Base-by-base conservation (phyloP, 805 yeast species). In the Scheffersomyces stipitis region DNA sequence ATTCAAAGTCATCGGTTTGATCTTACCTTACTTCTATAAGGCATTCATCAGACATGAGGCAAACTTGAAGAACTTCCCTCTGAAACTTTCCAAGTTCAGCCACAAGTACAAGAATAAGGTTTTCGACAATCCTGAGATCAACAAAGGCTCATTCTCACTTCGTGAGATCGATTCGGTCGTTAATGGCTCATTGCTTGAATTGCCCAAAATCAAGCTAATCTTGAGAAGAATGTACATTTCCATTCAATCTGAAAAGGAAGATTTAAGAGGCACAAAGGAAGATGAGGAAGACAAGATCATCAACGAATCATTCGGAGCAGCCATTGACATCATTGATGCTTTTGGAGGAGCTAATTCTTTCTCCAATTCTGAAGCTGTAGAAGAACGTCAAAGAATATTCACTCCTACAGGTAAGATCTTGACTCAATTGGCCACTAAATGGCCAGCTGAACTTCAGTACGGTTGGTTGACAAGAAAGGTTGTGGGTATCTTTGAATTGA, bases 31-130 rank as follows among this genome's bases (percentile, higher is more conserved):
- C 58, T 91, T 89, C 57, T 91, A 86, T 64, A 86, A 89, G 54
- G 96, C 97, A 0, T 86, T 86, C 49, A 86, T 89, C 71, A 72
- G 97, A 39, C 97, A 91, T 60, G 96, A 90, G 60, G 96, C 96
- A 6, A 96, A 96, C 14, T 76, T 93, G 8, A 81, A 80, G 45
- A 71, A 74, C 36, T 87, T 87, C 48, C 63, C 73, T 13, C 66
- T 79, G 7, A 73, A 73, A 35, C 69, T 78, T 46, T 71, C 73
- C 16, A 72, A 54, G 38, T 68, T 68, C 42, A 41, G 51, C 39
- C 34, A 40, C n/a, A 60, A 57, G 36, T 60, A 65, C 37, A 49
- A 49, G 2, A 38, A 45, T n/a, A 52, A 46, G 22, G 49, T 65
- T 5, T 58, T 69, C 37, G 57, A 47, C 3, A 60, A 64, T 36